Base-by-base conservation (phyloP, 495 filamentous ascomycete species). In the Hypoxylon crocopeplum region DNA sequence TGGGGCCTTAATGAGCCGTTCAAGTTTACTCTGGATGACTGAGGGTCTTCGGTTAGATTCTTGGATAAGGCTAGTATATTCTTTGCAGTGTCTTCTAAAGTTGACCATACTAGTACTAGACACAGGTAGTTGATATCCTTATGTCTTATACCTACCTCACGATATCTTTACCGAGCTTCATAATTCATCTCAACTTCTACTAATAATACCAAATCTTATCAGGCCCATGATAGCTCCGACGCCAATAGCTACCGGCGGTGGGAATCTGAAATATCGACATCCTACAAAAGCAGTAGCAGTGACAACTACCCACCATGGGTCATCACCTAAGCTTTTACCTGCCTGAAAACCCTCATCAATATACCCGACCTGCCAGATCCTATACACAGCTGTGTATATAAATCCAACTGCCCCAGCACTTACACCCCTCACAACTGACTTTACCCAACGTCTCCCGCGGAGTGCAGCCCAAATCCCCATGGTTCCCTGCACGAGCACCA, bases 371-470 rank as follows among this genome's bases (percentile, higher is more conserved):
- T 88, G 76, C 85, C 88, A 93, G 17, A 95, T 79, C 24, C 88
- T 76, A 59, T 95, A 93, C n/a, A 95, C 90, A 13, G 91, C 90
- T 12, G 90, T 92, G 60, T 88, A 95, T 4, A 93, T 87, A 56
- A 93, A 57, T 0, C 91, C 90, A 0, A 93, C 87, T 0, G 90
- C 91, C 0, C 83, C 79, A 0, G 91, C 90, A 70, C 92, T 92
- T 7, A 92, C 69, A 0, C 91, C 90, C 10, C 88, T 68, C 48
- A 93, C 61, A 10, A 82, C 67, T 10, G 81, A 75, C 42, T 79
- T 77, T 8, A 92, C 82, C 67, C 74, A 82, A 7, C 76, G 73
- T 44, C 72, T 72, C 11, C 67, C 77, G 4, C 88, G 72, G 21
- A 90, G 55, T 3, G 79, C 78, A 1, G 77, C 73, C 91, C 91